Conservation (phyloP, 352 stramenopile species). For the Phytopythium montanum region DNA sequence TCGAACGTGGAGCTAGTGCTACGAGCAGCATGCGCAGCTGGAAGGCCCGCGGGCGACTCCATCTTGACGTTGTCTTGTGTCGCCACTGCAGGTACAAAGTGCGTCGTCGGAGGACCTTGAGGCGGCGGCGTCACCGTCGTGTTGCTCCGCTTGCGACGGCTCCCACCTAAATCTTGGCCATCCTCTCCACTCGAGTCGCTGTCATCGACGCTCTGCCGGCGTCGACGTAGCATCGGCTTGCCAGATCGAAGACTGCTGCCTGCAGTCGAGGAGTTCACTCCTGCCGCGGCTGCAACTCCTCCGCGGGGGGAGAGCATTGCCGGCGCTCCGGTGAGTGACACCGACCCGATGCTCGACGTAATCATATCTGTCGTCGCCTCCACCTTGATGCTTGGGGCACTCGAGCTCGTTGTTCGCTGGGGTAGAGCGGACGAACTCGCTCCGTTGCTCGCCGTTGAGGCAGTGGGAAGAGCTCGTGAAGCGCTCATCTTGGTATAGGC, state of each 20-base stretch:
- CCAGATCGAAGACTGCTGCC: constrained; percentile 7
- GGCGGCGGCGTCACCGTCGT: constrained; percentile 24
- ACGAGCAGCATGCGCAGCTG: constrained; percentile 3
- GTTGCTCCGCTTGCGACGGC: constrained; percentile 68
- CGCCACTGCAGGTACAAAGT: neutral
- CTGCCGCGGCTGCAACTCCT: neutral
- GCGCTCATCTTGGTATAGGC: neutral
- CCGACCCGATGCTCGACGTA: constrained; percentile 48
- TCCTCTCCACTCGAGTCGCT: constrained; percentile 64
- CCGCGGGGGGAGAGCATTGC: constrained; percentile 5
- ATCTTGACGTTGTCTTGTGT: neutral
- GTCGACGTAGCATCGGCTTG: constrained; percentile 33
- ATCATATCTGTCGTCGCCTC: constrained; percentile 42
- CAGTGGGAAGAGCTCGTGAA: neutral
- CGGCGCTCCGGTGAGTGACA: constrained; percentile 32
- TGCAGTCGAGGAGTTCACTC: neutral
- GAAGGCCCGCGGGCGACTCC: constrained; percentile 10
- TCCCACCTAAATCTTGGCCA: constrained; percentile 39
- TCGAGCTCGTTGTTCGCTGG: neutral
- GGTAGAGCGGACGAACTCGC: neutral
- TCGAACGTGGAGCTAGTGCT: constrained; percentile 2
- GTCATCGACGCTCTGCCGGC: constrained; percentile 47
- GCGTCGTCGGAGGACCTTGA: neutral
- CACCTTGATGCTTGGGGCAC: constrained; percentile 1
- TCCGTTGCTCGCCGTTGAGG: neutral